Conservation (phyloP, 2,329 filamentous ascomycete species). For the Beauveria rudraprayagi region DNA sequence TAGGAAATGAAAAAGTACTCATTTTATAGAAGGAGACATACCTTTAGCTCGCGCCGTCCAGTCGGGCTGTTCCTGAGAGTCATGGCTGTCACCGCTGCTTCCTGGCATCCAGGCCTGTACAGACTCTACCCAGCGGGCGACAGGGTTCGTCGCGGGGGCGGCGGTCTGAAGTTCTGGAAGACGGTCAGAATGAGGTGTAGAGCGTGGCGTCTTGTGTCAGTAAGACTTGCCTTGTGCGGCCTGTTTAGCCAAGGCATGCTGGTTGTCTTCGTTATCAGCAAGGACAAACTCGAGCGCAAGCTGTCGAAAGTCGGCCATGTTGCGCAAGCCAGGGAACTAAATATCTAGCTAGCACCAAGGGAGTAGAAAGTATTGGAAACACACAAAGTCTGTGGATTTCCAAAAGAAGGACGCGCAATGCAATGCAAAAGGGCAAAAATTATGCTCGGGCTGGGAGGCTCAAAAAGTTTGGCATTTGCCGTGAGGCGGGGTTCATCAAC, state of each 20-base stretch:
- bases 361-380: background rate
- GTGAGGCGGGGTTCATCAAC: constrained; percentile 10
- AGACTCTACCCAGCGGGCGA: constrained; percentile 48
- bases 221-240: constrained; percentile 33
- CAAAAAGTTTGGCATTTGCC: constrained; percentile 2
- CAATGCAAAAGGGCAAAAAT: constrained; percentile 5
- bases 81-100: constrained; percentile 28
- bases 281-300: constrained; percentile 48
- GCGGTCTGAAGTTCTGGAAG: constrained; percentile 36
- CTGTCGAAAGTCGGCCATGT: constrained; percentile 44
- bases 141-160: constrained; percentile 34
- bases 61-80: constrained; percentile 36
- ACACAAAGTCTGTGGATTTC: background rate
- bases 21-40: constrained; percentile 17
- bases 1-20: background rate
- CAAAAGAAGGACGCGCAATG: background rate
- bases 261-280: constrained; percentile 36
- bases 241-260: constrained; percentile 33
- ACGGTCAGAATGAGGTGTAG: constrained; percentile 11
- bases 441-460: background rate
- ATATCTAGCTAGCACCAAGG: too few species aligned
- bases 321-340: background rate
- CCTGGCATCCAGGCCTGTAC: constrained; percentile 47
- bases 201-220: too few species aligned
- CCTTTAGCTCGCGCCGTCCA: constrained; percentile 47